These are phyloP conservation scores for Leishmania mexicana DNA, from an alignment of 208 protist genomes.

Conservation along the genomic window DNA sequence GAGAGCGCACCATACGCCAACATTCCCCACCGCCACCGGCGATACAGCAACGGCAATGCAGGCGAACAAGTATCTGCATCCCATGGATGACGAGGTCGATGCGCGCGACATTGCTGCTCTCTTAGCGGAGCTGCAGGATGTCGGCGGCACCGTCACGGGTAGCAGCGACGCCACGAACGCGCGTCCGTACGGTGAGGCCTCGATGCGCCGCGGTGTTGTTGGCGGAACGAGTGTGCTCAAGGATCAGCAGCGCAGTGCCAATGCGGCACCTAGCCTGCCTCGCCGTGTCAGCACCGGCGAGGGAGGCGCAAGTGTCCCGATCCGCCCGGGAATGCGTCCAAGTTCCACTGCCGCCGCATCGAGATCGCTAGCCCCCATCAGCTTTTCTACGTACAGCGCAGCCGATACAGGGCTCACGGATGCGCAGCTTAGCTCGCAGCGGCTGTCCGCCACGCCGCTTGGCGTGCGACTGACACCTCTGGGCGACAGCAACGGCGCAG, in stretches of 20 bases:
- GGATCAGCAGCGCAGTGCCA: slow-evolving; percentile 23
- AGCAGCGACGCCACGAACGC: neutral
- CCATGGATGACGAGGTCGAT: slow-evolving; percentile 22
- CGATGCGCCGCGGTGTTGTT: slow-evolving; percentile 12
- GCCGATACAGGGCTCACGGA: slow-evolving; percentile 20
- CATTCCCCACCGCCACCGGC: neutral
- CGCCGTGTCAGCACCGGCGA: slow-evolving; percentile 16
- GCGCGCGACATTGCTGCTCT: slow-evolving; percentile 59
- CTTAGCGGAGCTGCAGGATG: slow-evolving; percentile 62
- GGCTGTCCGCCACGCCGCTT: slow-evolving; percentile 20
- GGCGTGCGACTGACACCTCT: slow-evolving; percentile 26
- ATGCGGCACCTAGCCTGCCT: neutral
- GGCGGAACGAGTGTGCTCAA: slow-evolving; percentile 17
- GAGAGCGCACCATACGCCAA: neutral
- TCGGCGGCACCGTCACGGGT: slow-evolving; percentile 26
- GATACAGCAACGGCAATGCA: slow-evolving; percentile 14
- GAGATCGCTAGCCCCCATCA: slow-evolving; percentile 3
- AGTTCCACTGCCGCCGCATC: slow-evolving; percentile 3
- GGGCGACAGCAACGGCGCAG: neutral
- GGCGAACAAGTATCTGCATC: slow-evolving; percentile 7
- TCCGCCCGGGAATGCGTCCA: neutral
- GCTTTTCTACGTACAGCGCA: slow-evolving; percentile 58
- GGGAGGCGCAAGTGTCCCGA: neutral
- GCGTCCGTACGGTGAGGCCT: slow-evolving; percentile 11
- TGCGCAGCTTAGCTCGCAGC: slow-evolving; percentile 15